Percentiles rank a stretch among this genome's conserved stretches.
Evolutionary conservation across 306 rosid genomes (phyloP).

Genomic region (Lathyrus oleraceus): DNA sequence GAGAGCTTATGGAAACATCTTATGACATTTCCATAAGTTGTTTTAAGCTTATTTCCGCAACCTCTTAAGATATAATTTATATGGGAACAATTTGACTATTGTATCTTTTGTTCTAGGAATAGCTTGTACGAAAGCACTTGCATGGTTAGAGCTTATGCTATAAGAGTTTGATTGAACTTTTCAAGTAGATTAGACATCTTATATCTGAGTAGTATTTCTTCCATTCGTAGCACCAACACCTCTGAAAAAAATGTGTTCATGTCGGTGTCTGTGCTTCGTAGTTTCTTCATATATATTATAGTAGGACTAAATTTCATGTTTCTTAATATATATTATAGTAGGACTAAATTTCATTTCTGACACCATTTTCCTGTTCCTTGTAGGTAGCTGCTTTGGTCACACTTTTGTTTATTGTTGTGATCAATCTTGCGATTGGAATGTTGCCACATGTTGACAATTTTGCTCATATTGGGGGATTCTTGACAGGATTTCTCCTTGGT

Average conservation of each 20-base stretch:
- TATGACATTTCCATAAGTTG: too few species aligned
- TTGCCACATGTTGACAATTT: constrained; percentile 79
- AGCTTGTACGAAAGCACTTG: too few species aligned
- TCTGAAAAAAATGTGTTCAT: too few species aligned
- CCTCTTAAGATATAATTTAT: too few species aligned
- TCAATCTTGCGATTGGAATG: constrained; percentile 85
- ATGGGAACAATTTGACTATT: too few species aligned
- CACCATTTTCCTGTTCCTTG: constrained; percentile 28
- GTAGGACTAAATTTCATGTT: background rate
- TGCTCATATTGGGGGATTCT: constrained; percentile 88
- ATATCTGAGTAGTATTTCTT: background rate
- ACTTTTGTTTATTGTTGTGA: constrained; percentile 57
- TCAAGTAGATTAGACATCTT: background rate
- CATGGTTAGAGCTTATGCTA: too few species aligned
- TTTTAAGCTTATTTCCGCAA: too few species aligned
- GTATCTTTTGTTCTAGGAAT: too few species aligned
- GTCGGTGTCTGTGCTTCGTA: too few species aligned
- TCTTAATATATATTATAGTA: background rate
- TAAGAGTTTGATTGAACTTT: too few species aligned
- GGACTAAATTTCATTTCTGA: constrained; percentile 18
- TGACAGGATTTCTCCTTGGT: constrained; percentile 74
- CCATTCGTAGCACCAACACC: too few species aligned
- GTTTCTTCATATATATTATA: background rate
- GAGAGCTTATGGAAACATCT: too few species aligned
- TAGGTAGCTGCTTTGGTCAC: constrained; percentile 76